A percentile compares a stretch with the other conserved stretches of the same genome.
Evolutionary conservation across 2,329 filamentous ascomycete genomes (phyloP).

Genomic region (Fusarium sp.): DNA sequence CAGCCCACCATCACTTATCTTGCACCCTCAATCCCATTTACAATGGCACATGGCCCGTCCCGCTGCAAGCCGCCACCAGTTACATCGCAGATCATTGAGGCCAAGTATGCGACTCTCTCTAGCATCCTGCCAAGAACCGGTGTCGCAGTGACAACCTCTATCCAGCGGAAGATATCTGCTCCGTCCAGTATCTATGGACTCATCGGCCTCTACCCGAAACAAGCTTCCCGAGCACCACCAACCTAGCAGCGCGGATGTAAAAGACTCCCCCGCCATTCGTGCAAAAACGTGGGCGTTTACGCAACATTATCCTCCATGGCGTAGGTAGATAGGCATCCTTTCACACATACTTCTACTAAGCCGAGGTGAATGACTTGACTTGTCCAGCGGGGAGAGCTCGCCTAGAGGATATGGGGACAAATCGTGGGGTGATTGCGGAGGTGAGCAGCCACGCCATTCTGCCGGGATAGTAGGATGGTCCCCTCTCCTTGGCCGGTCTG

Average conservation of each 20-base stretch:
- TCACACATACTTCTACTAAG: constrained; percentile 13
- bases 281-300: constrained; percentile 29
- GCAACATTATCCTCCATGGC: constrained; percentile 11
- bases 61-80: background rate
- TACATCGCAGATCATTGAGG: background rate
- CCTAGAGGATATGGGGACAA: constrained; percentile 7
- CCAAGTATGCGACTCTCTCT: background rate
- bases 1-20: constrained; percentile 2
- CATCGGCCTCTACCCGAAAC: constrained; percentile 25
- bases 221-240: constrained; percentile 6
- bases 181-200: background rate
- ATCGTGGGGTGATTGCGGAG: constrained; percentile 37
- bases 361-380: constrained; percentile 23
- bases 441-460: constrained; percentile 13
- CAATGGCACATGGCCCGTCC: background rate
- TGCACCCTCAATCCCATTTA: background rate
- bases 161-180: background rate
- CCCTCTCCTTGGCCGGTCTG: constrained; percentile 3
- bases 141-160: background rate
- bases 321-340: background rate
- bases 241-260: constrained; percentile 4
- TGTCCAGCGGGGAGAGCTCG: constrained; percentile 16
- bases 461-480: background rate
- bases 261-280: constrained; percentile 28
- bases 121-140: background rate